These are phyloP conservation scores for Curvularia sp. DNA, from an alignment of 2,329 filamentous ascomycete genomes.

Conservation along the genomic window DNA sequence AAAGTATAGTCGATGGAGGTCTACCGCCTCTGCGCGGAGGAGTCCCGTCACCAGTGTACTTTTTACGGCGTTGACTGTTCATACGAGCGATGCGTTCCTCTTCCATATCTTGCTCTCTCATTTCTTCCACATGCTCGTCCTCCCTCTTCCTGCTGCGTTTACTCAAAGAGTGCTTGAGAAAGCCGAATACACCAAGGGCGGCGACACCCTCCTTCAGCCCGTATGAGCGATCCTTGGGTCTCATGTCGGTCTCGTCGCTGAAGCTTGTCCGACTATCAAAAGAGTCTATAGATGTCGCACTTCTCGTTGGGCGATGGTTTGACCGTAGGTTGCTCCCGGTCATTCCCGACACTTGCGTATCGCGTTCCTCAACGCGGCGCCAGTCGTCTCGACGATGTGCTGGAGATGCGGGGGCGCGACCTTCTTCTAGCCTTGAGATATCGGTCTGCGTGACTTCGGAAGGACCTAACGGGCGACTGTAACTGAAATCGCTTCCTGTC, in stretches of 20 bases:
- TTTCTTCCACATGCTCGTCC: slow-evolving; percentile 65
- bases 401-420: slow-evolving; percentile 59
- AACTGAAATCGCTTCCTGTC: slow-evolving; percentile 61
- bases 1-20: slow-evolving; percentile 52
- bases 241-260: slow-evolving; percentile 39
- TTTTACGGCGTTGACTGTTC: slow-evolving; percentile 64
- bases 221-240: slow-evolving; percentile 39
- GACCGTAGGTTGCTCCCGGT: slow-evolving; percentile 58
- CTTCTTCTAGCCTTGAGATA: slow-evolving; percentile 61
- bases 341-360: slow-evolving; percentile 46
- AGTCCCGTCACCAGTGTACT: slow-evolving; percentile 72
- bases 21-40: slow-evolving; percentile 41
- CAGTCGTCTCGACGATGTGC: slow-evolving; percentile 44
- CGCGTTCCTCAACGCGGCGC: slow-evolving; percentile 50
- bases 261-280: slow-evolving; percentile 52
- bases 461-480: slow-evolving; percentile 60
- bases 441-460: slow-evolving; percentile 58
- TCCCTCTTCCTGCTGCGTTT: slow-evolving; percentile 65
- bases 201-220: slow-evolving; percentile 58
- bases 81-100: slow-evolving; percentile 61
- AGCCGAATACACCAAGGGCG: slow-evolving; percentile 52
- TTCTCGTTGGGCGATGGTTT: slow-evolving; percentile 42
- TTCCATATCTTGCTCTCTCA: slow-evolving; percentile 60
- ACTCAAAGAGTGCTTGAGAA: slow-evolving; percentile 55
- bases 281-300: slow-evolving; percentile 51